phyloP scores from a whole-genome alignment of 2,329 filamentous ascomycete species.

The Keithomyces neogunnii region DNA sequence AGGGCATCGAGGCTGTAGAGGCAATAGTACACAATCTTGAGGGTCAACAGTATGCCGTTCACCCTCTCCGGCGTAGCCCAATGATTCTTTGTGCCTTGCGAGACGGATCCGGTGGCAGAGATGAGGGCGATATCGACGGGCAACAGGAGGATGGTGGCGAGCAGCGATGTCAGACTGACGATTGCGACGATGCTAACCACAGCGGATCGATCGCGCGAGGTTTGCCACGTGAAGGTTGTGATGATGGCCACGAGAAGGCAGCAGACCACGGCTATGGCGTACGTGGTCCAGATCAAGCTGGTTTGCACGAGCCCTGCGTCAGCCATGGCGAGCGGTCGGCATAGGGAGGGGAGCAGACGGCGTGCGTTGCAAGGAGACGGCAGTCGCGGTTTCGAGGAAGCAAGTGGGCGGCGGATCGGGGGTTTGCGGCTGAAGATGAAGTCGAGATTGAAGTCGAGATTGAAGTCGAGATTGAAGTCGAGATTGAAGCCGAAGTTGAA shows the following conservation, averaged over 20 bases:
- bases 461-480: not conserved
- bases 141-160: slow-evolving; percentile 85
- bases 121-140: slow-evolving; percentile 94
- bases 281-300: slow-evolving; percentile 90
- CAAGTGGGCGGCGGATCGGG: not conserved
- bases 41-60: slow-evolving; percentile 65
- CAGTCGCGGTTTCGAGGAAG: too few relatives aligned
- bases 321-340: slow-evolving; percentile 23
- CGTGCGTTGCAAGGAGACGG: not conserved
- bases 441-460: not conserved
- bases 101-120: slow-evolving; percentile 72
- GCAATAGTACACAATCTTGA: slow-evolving; percentile 86
- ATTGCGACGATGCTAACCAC: slow-evolving; percentile 79
- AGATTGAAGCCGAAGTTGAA: not conserved
- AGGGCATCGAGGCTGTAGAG: slow-evolving; percentile 88
- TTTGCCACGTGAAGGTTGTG: slow-evolving; percentile 89
- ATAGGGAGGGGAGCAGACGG: not conserved
- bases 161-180: slow-evolving; percentile 74
- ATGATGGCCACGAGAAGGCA: slow-evolving; percentile 70
- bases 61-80: slow-evolving; percentile 85
- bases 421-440: not conserved
- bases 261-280: slow-evolving; percentile 71
- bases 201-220: slow-evolving; percentile 74
- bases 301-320: slow-evolving; percentile 64
- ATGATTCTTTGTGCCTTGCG: slow-evolving; percentile 76